Percentiles rank a stretch among this genome's conserved stretches.
Evolutionary conservation across 2,329 filamentous ascomycete genomes (phyloP).

Genomic region (Arthrobotrys pseudoclavata): DNA sequence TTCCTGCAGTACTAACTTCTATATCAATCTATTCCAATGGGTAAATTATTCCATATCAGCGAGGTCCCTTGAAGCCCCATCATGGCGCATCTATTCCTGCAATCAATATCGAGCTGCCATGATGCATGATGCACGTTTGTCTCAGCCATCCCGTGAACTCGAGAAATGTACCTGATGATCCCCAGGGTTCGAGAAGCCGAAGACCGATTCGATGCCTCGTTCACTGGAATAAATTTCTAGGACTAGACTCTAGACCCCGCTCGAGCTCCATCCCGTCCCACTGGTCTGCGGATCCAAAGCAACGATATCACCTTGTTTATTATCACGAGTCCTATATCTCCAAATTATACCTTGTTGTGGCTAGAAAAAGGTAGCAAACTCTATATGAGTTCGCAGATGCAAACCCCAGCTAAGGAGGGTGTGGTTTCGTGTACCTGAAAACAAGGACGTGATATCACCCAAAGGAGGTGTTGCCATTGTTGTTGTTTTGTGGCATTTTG

Average conservation of each 20-base stretch:
- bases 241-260: neutral
- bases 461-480: neutral
- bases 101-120: neutral
- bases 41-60: neutral
- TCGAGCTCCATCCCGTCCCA: constrained; percentile 5
- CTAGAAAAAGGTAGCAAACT: constrained; percentile 48
- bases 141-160: constrained; percentile 15
- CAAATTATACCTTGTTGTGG: constrained; percentile 40
- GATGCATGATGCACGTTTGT: constrained; percentile 7
- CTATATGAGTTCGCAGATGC: constrained; percentile 22
- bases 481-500: constrained; percentile 12
- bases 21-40: constrained; percentile 4
- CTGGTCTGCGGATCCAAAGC: constrained; percentile 11
- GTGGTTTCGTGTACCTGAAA: constrained; percentile 44
- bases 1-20: neutral
- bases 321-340: constrained; percentile 25
- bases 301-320: constrained; percentile 16
- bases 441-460: constrained; percentile 25
- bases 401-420: constrained; percentile 12
- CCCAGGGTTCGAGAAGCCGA: constrained; percentile 23
- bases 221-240: constrained; percentile 25
- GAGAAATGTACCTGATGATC: constrained; percentile 2
- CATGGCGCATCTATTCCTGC: neutral
- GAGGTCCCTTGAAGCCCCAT: constrained; percentile 1
- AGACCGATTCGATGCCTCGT: neutral